A percentile compares a stretch with the other conserved stretches of the same genome.
Conservation (phyloP, 2,329 filamentous ascomycete genomes). For the Penicillium polonicum region DNA sequence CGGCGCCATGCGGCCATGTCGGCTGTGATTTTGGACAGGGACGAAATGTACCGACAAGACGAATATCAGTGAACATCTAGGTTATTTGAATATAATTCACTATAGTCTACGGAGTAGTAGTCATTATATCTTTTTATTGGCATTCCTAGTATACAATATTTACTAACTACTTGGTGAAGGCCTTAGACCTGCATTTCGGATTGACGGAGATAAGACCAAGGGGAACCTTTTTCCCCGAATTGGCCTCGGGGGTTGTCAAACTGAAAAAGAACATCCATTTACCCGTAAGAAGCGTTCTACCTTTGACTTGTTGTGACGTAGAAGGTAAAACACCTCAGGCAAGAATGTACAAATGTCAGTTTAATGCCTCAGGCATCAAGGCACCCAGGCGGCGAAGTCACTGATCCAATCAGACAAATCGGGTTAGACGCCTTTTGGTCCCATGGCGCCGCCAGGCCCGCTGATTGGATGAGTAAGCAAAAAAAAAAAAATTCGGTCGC, state of each 20-base stretch:
- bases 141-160: neutral
- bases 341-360: neutral
- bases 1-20: constrained; percentile 25
- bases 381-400: neutral
- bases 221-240: neutral
- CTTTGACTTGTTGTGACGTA: neutral
- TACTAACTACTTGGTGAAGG: neutral
- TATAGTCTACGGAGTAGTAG: neutral
- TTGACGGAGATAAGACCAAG: neutral
- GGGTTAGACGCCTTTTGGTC: constrained; percentile 1
- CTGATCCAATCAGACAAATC: constrained; percentile 1
- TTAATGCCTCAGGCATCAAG: neutral
- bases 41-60: neutral
- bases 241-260: neutral
- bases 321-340: neutral
- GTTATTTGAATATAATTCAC: no score
- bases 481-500: constrained; percentile 8
- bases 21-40: neutral
- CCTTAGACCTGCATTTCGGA: neutral
- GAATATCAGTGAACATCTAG: neutral
- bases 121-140: neutral
- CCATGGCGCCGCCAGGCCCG: constrained; percentile 3
- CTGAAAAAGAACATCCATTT: constrained; percentile 1
- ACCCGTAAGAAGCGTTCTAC: neutral
- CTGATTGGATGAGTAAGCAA: constrained; percentile 12